Evolutionary conservation across 106 monocot species (phyloP), one percentile per base, ranked within the genome.

Genomic region (Vanilla planifolia): DNA sequence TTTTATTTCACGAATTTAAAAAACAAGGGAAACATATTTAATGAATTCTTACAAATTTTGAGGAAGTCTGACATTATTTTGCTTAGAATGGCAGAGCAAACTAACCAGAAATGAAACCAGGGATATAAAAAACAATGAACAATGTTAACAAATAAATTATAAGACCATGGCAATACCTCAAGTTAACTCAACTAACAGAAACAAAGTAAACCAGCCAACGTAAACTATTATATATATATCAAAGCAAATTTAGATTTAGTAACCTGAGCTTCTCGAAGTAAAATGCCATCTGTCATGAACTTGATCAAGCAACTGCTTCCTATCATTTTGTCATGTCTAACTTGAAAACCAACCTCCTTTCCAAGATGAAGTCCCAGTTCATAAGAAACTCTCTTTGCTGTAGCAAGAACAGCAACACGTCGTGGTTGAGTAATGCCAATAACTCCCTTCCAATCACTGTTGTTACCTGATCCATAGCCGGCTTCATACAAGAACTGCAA

Each of bases 251-350:
- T 16, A 32, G 32, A 9, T 10, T 43, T 11, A 33, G 21, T 19
- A 67, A 98, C 98, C 91, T 98, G 92, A 30, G 88, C 62, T 76
- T 98, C 91, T 65, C 96, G 84, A 66, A 98, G 84, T 61, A 98
- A 75, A 80, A 99, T 99, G 27, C 98, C 98, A 75, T 99, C 98
- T 19, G 98, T 99, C 98, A 99, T 99, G 61, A 99, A 99, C 71
- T 99, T 99, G 59, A 99, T 82, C 4, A 79, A 77, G 66, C 92
- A 99, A 37, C 43, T 62, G 33, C 69, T 73, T 65, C 82, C 85
- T 45, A 99, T 78, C 85, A 65, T 77, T 79, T 80, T 88, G 50
- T 99, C 92, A 78, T 99, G 85, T 60, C 92, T 72, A 41, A 99
- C 92, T 92, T 99, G 98, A 85, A 82, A 99, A 19, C 98, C 98